Percentiles rank a stretch among this genome's conserved stretches.
phyloP scores from a whole-genome alignment of 495 filamentous ascomycete species.

The Penicillium atrosanguineum region DNA sequence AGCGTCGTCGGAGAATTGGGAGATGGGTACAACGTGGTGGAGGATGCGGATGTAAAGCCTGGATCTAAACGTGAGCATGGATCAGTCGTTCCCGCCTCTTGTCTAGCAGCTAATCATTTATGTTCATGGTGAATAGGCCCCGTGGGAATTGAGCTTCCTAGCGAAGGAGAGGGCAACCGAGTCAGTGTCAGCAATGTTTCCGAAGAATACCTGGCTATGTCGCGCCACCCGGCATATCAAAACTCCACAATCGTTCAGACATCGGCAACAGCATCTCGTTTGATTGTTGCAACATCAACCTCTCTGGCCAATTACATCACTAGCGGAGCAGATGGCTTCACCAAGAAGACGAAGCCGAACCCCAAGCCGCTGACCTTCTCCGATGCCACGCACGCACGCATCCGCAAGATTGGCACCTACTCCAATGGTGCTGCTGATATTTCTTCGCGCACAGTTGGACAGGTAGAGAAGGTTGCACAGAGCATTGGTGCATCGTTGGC shows the following conservation, averaged over 20 bases:
- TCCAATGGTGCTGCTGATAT: conserved; percentile 73
- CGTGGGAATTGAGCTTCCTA: conserved; percentile 82
- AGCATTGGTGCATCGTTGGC: conserved; percentile 77
- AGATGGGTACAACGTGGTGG: conserved; percentile 77
- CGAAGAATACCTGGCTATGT: conserved; percentile 74
- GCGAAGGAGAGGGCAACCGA: conserved; percentile 64
- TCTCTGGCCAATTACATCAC: conserved; percentile 74
- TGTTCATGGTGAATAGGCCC: conserved; percentile 56
- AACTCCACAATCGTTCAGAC: conserved; percentile 83
- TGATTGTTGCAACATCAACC: conserved; percentile 84
- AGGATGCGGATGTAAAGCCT: conserved; percentile 65
- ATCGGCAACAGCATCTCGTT: conserved; percentile 83
- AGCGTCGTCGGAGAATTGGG: conserved; percentile 89
- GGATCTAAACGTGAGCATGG: conserved; percentile 77
- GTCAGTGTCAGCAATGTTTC: conserved; percentile 74
- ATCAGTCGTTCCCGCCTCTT: neutral
- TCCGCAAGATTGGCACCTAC: conserved; percentile 80
- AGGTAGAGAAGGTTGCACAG: conserved; percentile 77
- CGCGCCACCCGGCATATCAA: conserved; percentile 85
- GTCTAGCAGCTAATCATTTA: conserved; percentile 12
- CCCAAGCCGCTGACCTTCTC: conserved; percentile 83
- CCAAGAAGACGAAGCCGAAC: conserved; percentile 70
- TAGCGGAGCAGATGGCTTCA: conserved; percentile 75
- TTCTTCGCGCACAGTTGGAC: conserved; percentile 82
- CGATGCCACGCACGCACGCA: conserved; percentile 76